These are phyloP conservation scores for Adansonia gregorii DNA, from an alignment of 441 rosid genomes.

Conservation along the genomic window DNA sequence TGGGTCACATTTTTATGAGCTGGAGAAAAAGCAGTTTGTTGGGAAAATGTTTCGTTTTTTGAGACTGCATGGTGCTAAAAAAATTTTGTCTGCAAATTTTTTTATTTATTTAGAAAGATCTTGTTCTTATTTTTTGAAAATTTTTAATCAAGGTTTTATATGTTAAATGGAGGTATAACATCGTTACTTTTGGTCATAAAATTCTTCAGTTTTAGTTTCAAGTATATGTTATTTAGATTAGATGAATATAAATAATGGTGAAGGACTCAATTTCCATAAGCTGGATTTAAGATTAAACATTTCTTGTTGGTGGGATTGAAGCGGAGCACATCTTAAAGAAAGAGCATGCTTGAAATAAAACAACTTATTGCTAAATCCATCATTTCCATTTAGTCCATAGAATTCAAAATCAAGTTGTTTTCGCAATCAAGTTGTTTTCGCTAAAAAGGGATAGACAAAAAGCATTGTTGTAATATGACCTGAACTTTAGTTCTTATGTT, in stretches of 20 bases:
- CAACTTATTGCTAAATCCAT: background rate
- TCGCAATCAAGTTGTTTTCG: background rate
- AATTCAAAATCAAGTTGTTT: background rate
- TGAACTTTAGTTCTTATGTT: conserved; percentile 1
- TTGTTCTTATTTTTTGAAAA: background rate
- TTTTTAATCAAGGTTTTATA: background rate
- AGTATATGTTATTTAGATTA: background rate
- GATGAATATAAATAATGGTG: background rate
- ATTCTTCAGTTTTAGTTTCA: background rate
- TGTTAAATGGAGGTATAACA: background rate
- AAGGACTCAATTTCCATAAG: background rate
- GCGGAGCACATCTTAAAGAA: background rate
- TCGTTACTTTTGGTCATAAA: conserved; percentile 1
- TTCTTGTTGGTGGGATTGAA: background rate
- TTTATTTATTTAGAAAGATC: background rate
- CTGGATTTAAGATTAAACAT: background rate
- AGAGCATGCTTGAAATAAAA: background rate
- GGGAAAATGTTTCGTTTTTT: background rate
- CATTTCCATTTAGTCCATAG: background rate
- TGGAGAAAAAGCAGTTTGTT: background rate
- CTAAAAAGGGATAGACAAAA: background rate
- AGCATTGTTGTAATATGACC: background rate
- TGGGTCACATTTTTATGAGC: background rate
- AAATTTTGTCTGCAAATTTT: background rate
- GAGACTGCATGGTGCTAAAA: background rate